Evolutionary conservation across 371 early-diverging fungal genomes (phyloP).

Genomic region (Mortierella sp.): DNA sequence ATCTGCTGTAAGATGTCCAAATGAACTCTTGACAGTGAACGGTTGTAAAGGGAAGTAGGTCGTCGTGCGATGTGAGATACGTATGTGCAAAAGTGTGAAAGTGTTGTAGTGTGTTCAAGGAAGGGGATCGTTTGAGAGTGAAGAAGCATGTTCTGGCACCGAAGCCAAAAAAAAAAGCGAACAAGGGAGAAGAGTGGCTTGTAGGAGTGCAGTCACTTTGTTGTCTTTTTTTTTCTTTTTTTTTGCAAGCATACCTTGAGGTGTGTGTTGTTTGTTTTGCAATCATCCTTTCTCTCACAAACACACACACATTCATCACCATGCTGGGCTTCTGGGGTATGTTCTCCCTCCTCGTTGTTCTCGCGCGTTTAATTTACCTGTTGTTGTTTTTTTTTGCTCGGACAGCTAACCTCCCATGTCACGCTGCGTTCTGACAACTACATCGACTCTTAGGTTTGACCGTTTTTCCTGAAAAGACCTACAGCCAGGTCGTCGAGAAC

Average conservation of each 20-base stretch:
- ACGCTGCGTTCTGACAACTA: constrained; percentile 2
- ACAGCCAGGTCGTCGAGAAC: constrained; percentile 78
- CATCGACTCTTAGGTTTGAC: constrained; percentile 60
- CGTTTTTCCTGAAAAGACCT: constrained; percentile 77
- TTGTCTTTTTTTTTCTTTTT: constrained; percentile 8
- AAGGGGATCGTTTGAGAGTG: neutral
- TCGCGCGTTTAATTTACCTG: neutral
- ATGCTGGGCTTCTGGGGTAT: constrained; percentile 59
- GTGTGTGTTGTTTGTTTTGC: neutral
- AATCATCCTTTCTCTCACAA: neutral
- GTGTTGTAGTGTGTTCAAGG: neutral
- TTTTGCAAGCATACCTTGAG: neutral
- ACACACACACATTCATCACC: constrained; percentile 20
- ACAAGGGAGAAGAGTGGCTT: constrained; percentile 10
- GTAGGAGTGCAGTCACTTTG: neutral
- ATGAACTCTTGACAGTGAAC: neutral
- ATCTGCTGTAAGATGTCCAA: neutral
- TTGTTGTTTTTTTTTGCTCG: neutral
- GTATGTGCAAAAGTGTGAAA: neutral
- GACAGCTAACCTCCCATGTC: neutral
- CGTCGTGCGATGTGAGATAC: neutral
- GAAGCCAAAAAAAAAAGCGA: constrained; percentile 8
- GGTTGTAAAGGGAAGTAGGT: neutral
- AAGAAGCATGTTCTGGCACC: neutral
- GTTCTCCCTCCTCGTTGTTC: neutral